Conservation (phyloP, 2,329 filamentous ascomycete genomes). For the Phaeosphaeria sp. region DNA sequence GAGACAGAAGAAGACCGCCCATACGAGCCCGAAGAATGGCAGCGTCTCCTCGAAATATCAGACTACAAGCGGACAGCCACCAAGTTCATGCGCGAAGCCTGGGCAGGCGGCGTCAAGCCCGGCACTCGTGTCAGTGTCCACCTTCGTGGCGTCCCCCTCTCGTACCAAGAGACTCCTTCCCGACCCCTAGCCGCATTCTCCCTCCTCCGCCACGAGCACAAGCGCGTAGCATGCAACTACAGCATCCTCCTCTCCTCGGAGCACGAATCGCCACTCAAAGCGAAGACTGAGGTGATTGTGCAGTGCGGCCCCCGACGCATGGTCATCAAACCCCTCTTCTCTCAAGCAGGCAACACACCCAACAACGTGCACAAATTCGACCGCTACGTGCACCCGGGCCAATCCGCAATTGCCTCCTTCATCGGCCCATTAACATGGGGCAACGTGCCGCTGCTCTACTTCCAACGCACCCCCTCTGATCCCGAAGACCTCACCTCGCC, state of each 20-base stretch:
- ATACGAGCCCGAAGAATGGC: slow-evolving; percentile 90
- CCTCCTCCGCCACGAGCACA: slow-evolving; percentile 91
- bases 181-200: slow-evolving; percentile 79
- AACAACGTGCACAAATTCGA: slow-evolving; percentile 98
- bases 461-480: slow-evolving; percentile 64
- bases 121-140: slow-evolving; percentile 85
- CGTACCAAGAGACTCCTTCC: slow-evolving; percentile 60
- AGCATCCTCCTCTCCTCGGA: slow-evolving; percentile 86
- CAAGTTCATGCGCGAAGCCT: slow-evolving; percentile 77
- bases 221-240: slow-evolving; percentile 84
- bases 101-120: slow-evolving; percentile 84
- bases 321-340: slow-evolving; percentile 89
- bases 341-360: slow-evolving; percentile 83
- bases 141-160: slow-evolving; percentile 65
- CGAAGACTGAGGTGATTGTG: slow-evolving; percentile 89
- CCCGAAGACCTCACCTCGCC: slow-evolving; percentile 14
- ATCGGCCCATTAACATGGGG: slow-evolving; percentile 93
- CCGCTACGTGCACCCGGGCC: slow-evolving; percentile 87
- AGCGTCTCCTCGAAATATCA: slow-evolving; percentile 81
- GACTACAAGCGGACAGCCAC: slow-evolving; percentile 88
- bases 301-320: slow-evolving; percentile 90
- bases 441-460: slow-evolving; percentile 86
- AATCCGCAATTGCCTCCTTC: slow-evolving; percentile 87
- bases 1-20: slow-evolving; percentile 85
- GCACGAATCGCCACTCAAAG: slow-evolving; percentile 76